A percentile compares a stretch with the other conserved stretches of the same genome.
Evolutionary conservation across 2,329 filamentous ascomycete genomes (phyloP).

Genomic region (Lasiodiplodia hormozganensis): DNA sequence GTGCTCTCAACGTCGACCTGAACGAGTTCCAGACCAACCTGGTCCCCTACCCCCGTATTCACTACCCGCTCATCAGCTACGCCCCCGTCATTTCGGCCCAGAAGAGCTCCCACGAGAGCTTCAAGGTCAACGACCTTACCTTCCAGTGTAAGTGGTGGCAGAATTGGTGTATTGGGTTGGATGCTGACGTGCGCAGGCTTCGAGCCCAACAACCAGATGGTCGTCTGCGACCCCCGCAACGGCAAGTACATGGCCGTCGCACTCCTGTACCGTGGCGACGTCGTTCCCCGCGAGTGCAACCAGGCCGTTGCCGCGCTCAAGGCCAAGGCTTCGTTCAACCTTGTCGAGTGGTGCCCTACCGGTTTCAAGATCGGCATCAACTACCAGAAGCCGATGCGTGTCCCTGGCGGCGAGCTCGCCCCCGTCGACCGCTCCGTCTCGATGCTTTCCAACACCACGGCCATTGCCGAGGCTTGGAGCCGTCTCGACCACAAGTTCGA

Average conservation of each 20-base stretch:
- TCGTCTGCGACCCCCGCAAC: conserved; percentile 97
- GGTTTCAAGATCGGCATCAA: conserved; percentile 99
- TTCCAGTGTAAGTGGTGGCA: conserved; percentile 67
- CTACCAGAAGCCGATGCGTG: conserved; percentile 96
- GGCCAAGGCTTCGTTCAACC: conserved; percentile 99
- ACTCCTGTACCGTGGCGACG: conserved; percentile 96
- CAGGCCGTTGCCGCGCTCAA: conserved; percentile 92
- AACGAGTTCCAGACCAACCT: conserved; percentile 99
- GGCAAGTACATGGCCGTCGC: conserved; percentile 99
- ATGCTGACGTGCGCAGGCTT: conserved; percentile 95
- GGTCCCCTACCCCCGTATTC: conserved; percentile 97
- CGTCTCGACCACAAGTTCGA: conserved; percentile 98
- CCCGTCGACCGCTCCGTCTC: conserved; percentile 98
- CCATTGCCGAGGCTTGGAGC: conserved; percentile 97
- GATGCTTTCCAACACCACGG: conserved; percentile 99
- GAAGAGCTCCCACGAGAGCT: conserved; percentile 96
- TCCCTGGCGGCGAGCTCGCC: conserved; percentile 95
- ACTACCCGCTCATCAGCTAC: conserved; percentile 98
- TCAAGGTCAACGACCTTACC: conserved; percentile 80
- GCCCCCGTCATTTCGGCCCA: conserved; percentile 91
- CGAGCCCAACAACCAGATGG: conserved; percentile 99
- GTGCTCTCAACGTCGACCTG: conserved; percentile 97
- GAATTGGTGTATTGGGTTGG: not conserved
- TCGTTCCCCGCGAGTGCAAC: conserved; percentile 96
- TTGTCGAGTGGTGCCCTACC: conserved; percentile 99